Base-by-base conservation (phyloP, 2,329 filamentous ascomycete genomes). In the Xylaria sp. region DNA sequence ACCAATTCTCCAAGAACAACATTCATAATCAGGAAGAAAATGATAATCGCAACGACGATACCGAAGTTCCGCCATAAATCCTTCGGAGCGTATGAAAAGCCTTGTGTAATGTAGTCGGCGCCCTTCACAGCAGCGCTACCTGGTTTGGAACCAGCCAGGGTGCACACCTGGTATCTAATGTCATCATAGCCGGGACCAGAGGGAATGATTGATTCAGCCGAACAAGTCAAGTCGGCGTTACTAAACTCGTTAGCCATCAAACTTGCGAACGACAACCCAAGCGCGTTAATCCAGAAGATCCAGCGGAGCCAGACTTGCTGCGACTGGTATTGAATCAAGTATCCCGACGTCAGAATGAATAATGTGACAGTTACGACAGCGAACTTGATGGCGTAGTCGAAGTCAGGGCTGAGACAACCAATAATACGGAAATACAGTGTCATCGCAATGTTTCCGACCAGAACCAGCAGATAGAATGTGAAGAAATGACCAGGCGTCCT, bases 241-340 rank as follows among this genome's bases (percentile, higher is more conserved):
- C 86, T 85, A 75, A 97, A 97, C 77, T 97, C 94, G 75, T 97
- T 97, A 75, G 92, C 89, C 92, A 97, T 96, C 80, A 97, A 80
- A 1, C 89, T 84, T 12, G 90, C 87, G 77, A 97, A 97, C 0
- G 90, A 88, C 1, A 96, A 85, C 55, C 92, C 93, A 0, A 94
- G 82, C 0, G 90, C 86, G 69, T 94, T 94, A 79, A 94, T 83
- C 83, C 90, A 95, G 81, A 90, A 93, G 69, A 95, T 90, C 93
- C 93, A 96, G 20, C 91, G 84, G 6, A 94, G 79, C 90, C 92
- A 95, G 3, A 90, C 89, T 74, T 94, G 91, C 74, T 92, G 88
- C 1, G 84, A 88, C 59, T 91, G 87, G 78, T 92, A 94, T 78
- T 94, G 93, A 68, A 97, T 95, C 51, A 97, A 82, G 79, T 96